phyloP scores from a whole-genome alignment of 176 grass and related monocot species.

The Themeda triandra region DNA sequence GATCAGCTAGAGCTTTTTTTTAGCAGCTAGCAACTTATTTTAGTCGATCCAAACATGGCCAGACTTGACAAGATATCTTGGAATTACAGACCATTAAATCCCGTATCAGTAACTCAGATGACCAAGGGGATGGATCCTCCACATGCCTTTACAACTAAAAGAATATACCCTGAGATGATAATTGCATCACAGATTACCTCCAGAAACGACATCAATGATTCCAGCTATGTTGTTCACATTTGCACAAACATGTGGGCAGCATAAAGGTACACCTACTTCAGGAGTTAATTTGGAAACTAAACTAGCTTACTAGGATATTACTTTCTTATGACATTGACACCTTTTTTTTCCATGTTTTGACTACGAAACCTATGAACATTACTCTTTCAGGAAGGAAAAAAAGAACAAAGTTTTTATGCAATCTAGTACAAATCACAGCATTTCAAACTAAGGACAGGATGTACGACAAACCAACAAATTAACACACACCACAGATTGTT shows the following conservation, averaged over 20 bases:
- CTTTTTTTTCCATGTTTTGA: constrained; percentile 10
- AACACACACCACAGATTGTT: constrained; percentile 37
- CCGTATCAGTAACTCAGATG: constrained; percentile 17
- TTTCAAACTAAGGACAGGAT: constrained; percentile 8
- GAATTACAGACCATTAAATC: constrained; percentile 17
- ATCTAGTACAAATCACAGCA: neutral
- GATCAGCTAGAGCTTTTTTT: too few relatives aligned
- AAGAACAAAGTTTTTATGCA: neutral
- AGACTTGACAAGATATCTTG: constrained; percentile 27
- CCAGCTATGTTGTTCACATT: constrained; percentile 18
- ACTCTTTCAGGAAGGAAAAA: neutral
- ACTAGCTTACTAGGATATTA: neutral
- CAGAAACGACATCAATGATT: constrained; percentile 17
- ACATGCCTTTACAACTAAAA: neutral
- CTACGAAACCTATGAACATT: neutral
- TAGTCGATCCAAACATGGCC: neutral
- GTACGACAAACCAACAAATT: constrained; percentile 21
- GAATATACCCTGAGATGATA: constrained; percentile 41
- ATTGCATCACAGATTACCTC: neutral
- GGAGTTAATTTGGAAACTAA: neutral
- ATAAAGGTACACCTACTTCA: neutral
- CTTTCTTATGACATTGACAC: neutral
- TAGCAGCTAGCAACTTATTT: neutral
- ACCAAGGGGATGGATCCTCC: neutral
- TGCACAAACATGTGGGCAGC: constrained; percentile 28